Conservation (phyloP, 2,329 filamentous ascomycete genomes). For the Tolypocladium guangdongense region DNA sequence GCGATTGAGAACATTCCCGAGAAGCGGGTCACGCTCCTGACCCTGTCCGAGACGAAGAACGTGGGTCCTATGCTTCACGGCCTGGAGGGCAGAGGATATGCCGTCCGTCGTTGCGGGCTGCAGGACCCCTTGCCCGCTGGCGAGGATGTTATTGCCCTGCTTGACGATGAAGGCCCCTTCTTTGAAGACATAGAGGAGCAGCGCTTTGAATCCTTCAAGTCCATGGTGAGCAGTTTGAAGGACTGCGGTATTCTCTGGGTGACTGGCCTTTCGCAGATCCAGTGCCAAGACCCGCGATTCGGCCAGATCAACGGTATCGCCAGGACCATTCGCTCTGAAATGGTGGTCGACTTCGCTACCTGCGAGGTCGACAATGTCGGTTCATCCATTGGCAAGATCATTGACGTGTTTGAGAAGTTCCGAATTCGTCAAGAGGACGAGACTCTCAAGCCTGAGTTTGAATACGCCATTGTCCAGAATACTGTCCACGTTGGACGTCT, state of each 20-base stretch:
- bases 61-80: too few species aligned
- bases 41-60: too few species aligned
- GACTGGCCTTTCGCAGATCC: constrained; percentile 13
- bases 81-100: too few species aligned
- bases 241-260: constrained; percentile 15
- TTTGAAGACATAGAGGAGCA: background rate
- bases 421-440: background rate
- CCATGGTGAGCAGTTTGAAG: background rate
- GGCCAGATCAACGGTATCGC: constrained; percentile 13
- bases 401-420: background rate
- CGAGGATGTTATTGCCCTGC: background rate
- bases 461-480: background rate
- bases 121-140: background rate
- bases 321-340: constrained; percentile 16
- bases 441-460: background rate
- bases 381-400: background rate
- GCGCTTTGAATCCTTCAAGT: background rate
- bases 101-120: background rate
- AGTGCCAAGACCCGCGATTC: constrained; percentile 15
- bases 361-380: constrained; percentile 11
- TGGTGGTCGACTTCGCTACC: constrained; percentile 13
- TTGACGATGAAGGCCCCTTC: constrained; percentile 5
- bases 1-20: too few species aligned
- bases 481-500: background rate
- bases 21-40: too few species aligned